Base-by-base conservation (phyloP, 73 alveolate genomes). In the Paramecium caudatum region DNA sequence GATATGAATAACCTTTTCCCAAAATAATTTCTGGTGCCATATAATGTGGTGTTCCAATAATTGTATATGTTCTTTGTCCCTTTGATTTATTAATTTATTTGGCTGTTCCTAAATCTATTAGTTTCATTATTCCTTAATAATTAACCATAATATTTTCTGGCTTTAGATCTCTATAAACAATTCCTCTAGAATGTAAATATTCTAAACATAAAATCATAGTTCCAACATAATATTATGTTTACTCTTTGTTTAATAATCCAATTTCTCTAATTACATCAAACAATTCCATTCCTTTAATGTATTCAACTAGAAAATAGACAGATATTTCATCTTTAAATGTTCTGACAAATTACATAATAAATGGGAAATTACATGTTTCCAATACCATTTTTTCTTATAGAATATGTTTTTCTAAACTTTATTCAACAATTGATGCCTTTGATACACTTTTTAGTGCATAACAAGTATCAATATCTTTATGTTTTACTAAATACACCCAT, bases 111-210 rank as follows among this genome's bases (percentile, higher is more conserved):
- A 94, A 90, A 82, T 94, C 97, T 3, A 93, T 93, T 91, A 94
- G 68, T 55, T 91, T 82, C 90, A 93, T 82, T 37, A 39, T 90
- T 46, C 97, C 98, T 43, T 90, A 68, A 68, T 85, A 88, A 62
- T 91, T 88, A 30, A 93, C 95, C 93, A 93, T 94, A 12, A 94
- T 86, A 91, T 93, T 94, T 87, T 94, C 98, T 15, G 98, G 98
- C 45, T 93, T 91, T 32, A 94, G 63, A 91, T 94, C 98, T 70
- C 98, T 82, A 82, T 90, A 91, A 49, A 94, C 82, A 33, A 93
- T 49, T 85, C 91, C 92, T 21, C 94, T 92, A 69, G 91, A 94
- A 82, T 94, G 98, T 34, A 94, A 86, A 93, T 94, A 93, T 69
- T 94, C 95, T 45, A 94, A 50, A 37, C 94, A 90, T 21, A 94